phyloP scores from a whole-genome alignment of 257 asterid species.

The Capsicum baccatum region DNA sequence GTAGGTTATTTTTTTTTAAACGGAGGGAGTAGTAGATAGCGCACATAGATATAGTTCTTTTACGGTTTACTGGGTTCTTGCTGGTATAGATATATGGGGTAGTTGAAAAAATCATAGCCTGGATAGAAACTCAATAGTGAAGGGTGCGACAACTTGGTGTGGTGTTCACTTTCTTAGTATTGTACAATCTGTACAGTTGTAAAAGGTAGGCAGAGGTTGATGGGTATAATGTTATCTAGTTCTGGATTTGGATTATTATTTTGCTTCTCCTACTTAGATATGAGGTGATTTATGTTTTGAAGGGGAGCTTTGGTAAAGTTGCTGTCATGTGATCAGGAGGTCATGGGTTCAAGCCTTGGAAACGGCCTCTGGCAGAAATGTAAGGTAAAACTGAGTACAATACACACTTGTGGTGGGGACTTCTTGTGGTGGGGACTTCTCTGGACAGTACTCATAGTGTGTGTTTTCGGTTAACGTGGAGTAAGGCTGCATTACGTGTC shows the following conservation, averaged over 20 bases:
- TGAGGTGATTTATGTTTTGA: background rate
- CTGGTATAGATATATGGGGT: background rate
- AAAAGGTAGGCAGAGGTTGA: background rate
- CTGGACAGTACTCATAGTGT: too few relatives aligned
- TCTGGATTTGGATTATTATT: background rate
- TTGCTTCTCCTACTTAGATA: background rate
- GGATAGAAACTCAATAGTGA: background rate
- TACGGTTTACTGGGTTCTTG: background rate
- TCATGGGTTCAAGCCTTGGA: too few relatives aligned
- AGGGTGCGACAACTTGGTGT: background rate
- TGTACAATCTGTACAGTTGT: slow-evolving; percentile 22
- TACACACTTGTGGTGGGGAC: too few relatives aligned
- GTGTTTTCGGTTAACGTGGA: background rate
- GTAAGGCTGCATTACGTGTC: slow-evolving; percentile 21
- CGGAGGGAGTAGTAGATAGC: background rate
- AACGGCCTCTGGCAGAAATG: too few relatives aligned
- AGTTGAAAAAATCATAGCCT: background rate
- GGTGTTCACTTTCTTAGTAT: background rate
- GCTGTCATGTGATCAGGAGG: too few relatives aligned
- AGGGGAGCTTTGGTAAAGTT: too few relatives aligned
- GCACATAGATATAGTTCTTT: background rate
- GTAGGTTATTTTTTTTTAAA: too few relatives aligned
- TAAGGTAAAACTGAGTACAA: too few relatives aligned
- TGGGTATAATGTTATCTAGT: background rate
- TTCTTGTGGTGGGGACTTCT: too few relatives aligned